Base-by-base conservation (phyloP, 371 early-diverging fungal genomes). In the Phascolomyces articulosus region DNA sequence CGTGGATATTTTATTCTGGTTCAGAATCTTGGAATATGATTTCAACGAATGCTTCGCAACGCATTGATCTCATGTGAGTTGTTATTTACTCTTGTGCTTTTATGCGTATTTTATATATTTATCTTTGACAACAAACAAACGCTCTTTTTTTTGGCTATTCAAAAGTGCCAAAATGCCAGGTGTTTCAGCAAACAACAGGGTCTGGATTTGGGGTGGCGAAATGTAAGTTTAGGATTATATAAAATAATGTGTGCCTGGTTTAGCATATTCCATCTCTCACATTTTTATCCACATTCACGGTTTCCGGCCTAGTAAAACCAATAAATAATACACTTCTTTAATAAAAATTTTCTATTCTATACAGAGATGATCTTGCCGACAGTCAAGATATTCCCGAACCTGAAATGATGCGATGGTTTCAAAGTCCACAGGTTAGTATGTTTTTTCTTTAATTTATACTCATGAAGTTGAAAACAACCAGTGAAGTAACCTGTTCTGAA, bases 141-240 rank as follows among this genome's bases (percentile, higher is more conserved):
- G n/a, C n/a, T n/a, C n/a, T n/a, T n/a, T n/a, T n/a, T n/a, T n/a
- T n/a, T n/a, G n/a, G n/a, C n/a, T n/a, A n/a, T n/a, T n/a, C n/a
- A n/a, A 57, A 48, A 69, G 69, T 40, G 28, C 53, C 21, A 24
- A 58, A 29, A 21, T 58, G 53, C 56, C 65, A 23, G 62, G 64
- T 41, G 69, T 62, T 20, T 44, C 61, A 21, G 62, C 21, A 2
- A 61, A 69, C 26, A 23, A 57, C 16, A 53, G 51, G 0, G 27
- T 61, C 20, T 63, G 63, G 68, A 53, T 63, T 16, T 68, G 68
- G 68, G 64, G 68, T 34, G 68, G 68, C 16, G 28, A 58, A 58
- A 48, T 27, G 68, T 63, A 65, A 49, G 55, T 51, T 48, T 62
- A 16, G 7, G 15, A 31, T 34, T 9, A 20, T 11, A 24, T 38